Evolutionary conservation across 345 rosid genomes (phyloP).

Genomic region (Schrenkiella parvula): DNA sequence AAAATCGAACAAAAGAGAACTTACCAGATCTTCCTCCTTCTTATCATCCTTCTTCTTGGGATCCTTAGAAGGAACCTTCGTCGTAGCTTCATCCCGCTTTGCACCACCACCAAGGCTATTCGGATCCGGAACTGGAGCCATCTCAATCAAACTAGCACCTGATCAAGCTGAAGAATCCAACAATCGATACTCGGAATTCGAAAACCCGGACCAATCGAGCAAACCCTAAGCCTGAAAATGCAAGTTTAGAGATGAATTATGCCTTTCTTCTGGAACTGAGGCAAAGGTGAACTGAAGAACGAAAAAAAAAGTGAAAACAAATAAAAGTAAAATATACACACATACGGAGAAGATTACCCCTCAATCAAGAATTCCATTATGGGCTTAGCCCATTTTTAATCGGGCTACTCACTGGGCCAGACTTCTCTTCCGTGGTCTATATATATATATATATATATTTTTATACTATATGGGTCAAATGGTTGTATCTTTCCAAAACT

Average conservation of each 20-base stretch:
- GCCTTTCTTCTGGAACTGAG: slow-evolving; percentile 3
- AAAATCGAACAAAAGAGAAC: slow-evolving; percentile 10
- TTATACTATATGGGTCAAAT: too few species aligned
- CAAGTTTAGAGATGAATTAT: slow-evolving; percentile 7
- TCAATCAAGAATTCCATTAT: slow-evolving; percentile 15
- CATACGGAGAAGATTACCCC: slow-evolving; percentile 19
- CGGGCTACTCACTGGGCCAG: not conserved
- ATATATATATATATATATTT: too few species aligned
- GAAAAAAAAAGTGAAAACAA: not conserved
- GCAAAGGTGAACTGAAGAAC: not conserved
- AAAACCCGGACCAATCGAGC: not conserved
- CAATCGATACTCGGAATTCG: not conserved
- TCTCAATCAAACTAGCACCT: slow-evolving; percentile 1
- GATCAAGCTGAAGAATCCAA: not conserved
- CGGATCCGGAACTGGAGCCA: slow-evolving; percentile 57
- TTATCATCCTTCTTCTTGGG: slow-evolving; percentile 87
- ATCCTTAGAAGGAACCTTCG: slow-evolving; percentile 73
- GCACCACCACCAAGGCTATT: slow-evolving; percentile 46
- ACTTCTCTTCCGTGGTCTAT: not conserved
- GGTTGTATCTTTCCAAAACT: too few species aligned
- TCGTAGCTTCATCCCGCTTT: slow-evolving; percentile 48
- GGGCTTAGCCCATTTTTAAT: not conserved
- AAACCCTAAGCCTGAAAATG: slow-evolving; percentile 16
- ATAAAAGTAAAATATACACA: not conserved
- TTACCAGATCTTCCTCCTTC: slow-evolving; percentile 89